Percentiles rank a stretch among this genome's conserved stretches.
phyloP scores from a whole-genome alignment of 129 eudicot species.

The Artemisia argyi region DNA sequence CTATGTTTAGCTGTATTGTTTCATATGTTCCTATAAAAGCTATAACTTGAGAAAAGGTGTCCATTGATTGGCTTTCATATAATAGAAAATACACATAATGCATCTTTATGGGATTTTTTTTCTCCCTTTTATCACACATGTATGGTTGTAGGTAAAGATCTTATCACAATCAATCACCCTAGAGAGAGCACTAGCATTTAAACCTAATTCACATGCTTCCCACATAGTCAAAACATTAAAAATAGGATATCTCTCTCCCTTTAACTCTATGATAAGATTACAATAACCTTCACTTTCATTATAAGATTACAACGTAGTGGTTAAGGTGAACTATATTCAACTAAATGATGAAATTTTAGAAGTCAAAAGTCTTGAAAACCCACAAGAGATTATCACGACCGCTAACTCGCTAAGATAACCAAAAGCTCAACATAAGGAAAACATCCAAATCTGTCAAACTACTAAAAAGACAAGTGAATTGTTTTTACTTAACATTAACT shows the following conservation, averaged over 20 bases:
- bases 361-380: background rate
- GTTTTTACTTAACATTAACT: too few relatives aligned
- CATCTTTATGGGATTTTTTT: constrained; percentile 27
- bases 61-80: constrained; percentile 31
- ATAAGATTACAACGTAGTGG: constrained; percentile 19
- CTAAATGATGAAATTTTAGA: background rate
- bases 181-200: constrained; percentile 35
- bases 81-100: constrained; percentile 29
- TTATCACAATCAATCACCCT: constrained; percentile 29
- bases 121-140: constrained; percentile 29
- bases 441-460: too few relatives aligned
- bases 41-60: constrained; percentile 26
- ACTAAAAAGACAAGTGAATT: too few relatives aligned
- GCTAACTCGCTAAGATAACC: background rate
- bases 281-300: background rate
- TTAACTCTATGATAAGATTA: background rate
- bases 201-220: constrained; percentile 45
- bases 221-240: constrained; percentile 30
- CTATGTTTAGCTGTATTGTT: constrained; percentile 16
- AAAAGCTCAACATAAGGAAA: background rate
- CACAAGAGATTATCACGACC: background rate
- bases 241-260: constrained; percentile 22
- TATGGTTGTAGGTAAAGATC: constrained; percentile 38
- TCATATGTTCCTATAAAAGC: constrained; percentile 34
- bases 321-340: background rate